These are phyloP conservation scores for Cystobasidium slooffiae DNA, from an alignment of 1,284 basidiomycete genomes.

Conservation along the genomic window DNA sequence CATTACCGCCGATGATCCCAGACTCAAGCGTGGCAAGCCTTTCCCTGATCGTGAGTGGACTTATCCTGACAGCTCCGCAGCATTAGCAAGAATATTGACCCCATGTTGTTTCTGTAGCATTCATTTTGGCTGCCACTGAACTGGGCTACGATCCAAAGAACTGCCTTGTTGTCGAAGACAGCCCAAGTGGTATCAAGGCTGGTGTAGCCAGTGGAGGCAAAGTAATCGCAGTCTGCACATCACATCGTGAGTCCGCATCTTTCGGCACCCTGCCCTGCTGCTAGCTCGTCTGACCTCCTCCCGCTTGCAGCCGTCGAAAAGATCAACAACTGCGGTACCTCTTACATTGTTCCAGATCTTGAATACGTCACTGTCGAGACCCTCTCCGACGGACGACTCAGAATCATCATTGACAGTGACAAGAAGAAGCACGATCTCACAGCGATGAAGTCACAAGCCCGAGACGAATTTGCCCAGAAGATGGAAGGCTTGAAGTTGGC, in stretches of 20 bases:
- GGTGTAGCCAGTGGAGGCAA: slow-evolving; percentile 69
- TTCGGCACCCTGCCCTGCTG: too few species aligned
- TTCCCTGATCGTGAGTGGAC: slow-evolving; percentile 46
- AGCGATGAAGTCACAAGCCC: slow-evolving; percentile 21
- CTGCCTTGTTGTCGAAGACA: slow-evolving; percentile 74
- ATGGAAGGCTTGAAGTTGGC: slow-evolving; percentile 18
- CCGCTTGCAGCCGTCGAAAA: slow-evolving; percentile 57
- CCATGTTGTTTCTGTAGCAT: slow-evolving; percentile 66
- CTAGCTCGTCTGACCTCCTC: background rate
- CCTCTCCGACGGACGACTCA: slow-evolving; percentile 49
- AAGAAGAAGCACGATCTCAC: slow-evolving; percentile 23
- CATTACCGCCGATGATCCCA: slow-evolving; percentile 75
- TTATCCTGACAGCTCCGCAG: slow-evolving; percentile 58
- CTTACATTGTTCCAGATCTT: slow-evolving; percentile 60
- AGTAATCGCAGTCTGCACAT: slow-evolving; percentile 74
- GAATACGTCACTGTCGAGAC: slow-evolving; percentile 50
- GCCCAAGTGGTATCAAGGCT: slow-evolving; percentile 72
- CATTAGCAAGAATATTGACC: slow-evolving; percentile 56
- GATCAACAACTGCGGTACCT: slow-evolving; percentile 70
- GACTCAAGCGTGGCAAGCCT: slow-evolving; percentile 57
- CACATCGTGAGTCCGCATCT: slow-evolving; percentile 52
- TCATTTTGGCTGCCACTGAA: slow-evolving; percentile 73
- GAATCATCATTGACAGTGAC: slow-evolving; percentile 45
- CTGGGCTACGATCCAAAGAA: slow-evolving; percentile 65
- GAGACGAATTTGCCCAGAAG: slow-evolving; percentile 35